These are phyloP conservation scores for Circinella minor DNA, from an alignment of 371 early-diverging fungal species.

Conservation along the genomic window DNA sequence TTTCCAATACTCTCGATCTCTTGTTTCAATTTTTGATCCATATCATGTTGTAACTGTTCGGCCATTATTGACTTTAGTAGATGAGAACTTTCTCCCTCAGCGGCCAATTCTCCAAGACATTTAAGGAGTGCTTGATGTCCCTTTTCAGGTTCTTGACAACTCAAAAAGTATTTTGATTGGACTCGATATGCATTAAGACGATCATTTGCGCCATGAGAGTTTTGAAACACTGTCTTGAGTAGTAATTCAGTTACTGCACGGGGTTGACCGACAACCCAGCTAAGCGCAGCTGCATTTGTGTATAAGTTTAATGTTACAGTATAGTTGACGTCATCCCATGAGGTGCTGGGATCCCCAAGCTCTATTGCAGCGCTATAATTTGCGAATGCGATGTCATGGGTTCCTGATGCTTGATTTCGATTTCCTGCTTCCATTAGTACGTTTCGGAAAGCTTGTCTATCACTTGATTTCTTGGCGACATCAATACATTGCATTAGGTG, in stretches of 20 bases:
- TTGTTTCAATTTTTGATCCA: slow-evolving; percentile 16
- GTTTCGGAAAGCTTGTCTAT: slow-evolving; percentile 24
- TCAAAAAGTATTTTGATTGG: slow-evolving; percentile 40
- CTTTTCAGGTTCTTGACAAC: slow-evolving; percentile 40
- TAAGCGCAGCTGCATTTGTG: slow-evolving; percentile 36
- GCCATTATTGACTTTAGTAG: background rate
- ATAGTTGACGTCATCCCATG: slow-evolving; percentile 26
- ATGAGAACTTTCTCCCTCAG: slow-evolving; percentile 18
- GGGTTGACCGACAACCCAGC: slow-evolving; percentile 45
- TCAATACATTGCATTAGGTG: slow-evolving; percentile 41
- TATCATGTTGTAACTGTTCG: slow-evolving; percentile 18
- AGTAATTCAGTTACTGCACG: slow-evolving; percentile 31
- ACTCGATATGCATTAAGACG: slow-evolving; percentile 40
- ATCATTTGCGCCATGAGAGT: slow-evolving; percentile 38
- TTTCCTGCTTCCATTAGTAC: slow-evolving; percentile 44
- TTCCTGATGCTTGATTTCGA: slow-evolving; percentile 40
- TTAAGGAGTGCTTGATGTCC: slow-evolving; percentile 25
- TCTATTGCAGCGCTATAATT: slow-evolving; percentile 40
- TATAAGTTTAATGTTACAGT: slow-evolving; percentile 33
- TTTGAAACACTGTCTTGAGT: slow-evolving; percentile 29
- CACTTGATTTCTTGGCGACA: slow-evolving; percentile 18
- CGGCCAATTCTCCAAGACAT: slow-evolving; percentile 34
- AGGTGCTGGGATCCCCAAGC: slow-evolving; percentile 12
- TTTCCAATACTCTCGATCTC: slow-evolving; percentile 25
- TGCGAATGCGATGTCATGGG: slow-evolving; percentile 37